phyloP scores from a whole-genome alignment of 2,329 filamentous ascomycete species.

The Hypoxylon sp. region DNA sequence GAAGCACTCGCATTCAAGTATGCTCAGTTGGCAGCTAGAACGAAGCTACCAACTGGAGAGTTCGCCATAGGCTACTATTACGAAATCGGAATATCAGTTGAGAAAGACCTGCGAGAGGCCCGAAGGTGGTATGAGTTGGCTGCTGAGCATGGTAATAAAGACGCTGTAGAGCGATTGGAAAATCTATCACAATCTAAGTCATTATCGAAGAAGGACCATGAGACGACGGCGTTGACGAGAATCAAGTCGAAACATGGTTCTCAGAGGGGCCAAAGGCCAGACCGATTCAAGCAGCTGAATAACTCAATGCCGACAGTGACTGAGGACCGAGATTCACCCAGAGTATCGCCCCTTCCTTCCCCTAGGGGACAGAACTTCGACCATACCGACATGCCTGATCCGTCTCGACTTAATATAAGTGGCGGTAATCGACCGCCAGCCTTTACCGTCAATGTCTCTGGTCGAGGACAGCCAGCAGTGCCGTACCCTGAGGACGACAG shows the following conservation, averaged over 20 bases:
- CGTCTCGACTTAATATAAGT: constrained; percentile 59
- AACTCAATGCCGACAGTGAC: constrained; percentile 65
- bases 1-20: constrained; percentile 94
- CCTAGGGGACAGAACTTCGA: constrained; percentile 60
- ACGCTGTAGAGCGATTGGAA: constrained; percentile 85
- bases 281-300: constrained; percentile 68
- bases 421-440: constrained; percentile 62
- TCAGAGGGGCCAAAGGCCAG: constrained; percentile 73
- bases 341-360: constrained; percentile 61
- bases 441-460: constrained; percentile 67
- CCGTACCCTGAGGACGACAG: constrained; percentile 81
- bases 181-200: constrained; percentile 87
- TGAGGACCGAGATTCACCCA: constrained; percentile 59
- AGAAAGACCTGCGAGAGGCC: constrained; percentile 86
- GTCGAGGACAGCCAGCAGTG: constrained; percentile 70
- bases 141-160: constrained; percentile 90
- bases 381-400: constrained; percentile 63
- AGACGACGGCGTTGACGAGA: constrained; percentile 87
- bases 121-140: constrained; percentile 92
- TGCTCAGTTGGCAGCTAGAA: constrained; percentile 85
- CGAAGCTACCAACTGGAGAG: constrained; percentile 89
- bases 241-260: constrained; percentile 88
- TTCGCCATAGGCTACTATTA: constrained; percentile 98
- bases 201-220: constrained; percentile 91
- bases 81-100: constrained; percentile 93